A percentile compares a stretch with the other conserved stretches of the same genome.
Conservation (phyloP, 192 early-diverging fungal genomes). For the Coemansia sp. region DNA sequence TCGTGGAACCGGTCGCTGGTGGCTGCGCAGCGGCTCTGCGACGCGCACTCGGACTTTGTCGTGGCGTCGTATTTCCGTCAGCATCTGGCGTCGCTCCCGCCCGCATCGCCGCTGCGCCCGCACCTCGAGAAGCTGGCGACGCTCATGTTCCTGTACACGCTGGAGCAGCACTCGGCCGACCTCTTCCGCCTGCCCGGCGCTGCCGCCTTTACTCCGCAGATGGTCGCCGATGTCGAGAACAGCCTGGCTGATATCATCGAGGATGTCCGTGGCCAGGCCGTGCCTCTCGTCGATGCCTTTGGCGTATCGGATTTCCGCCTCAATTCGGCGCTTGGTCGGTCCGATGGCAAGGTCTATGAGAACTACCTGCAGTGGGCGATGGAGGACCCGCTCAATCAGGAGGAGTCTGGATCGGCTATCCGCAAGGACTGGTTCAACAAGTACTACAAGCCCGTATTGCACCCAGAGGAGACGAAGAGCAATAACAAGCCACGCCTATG, state of each 20-base stretch:
- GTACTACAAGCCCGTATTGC: conserved; percentile 48
- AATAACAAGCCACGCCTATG: conserved; percentile 21
- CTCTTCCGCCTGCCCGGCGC: conserved; percentile 65
- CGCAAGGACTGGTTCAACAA: conserved; percentile 47
- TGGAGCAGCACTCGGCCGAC: conserved; percentile 62
- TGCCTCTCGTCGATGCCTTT: conserved; percentile 82
- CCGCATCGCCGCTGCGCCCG: conserved; percentile 38
- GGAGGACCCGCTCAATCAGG: conserved; percentile 73
- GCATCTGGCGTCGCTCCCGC: conserved; percentile 46
- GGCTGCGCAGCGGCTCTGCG: conserved; percentile 71
- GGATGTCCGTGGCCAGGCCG: conserved; percentile 73
- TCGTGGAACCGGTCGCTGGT: conserved; percentile 79
- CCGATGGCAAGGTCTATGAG: conserved; percentile 83
- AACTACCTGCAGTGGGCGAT: conserved; percentile 74
- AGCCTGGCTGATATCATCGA: conserved; percentile 60
- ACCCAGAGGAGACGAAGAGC: conserved; percentile 20
- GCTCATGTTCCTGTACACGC: conserved; percentile 65
- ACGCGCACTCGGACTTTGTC: conserved; percentile 80
- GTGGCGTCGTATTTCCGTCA: conserved; percentile 74
- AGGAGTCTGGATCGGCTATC: conserved; percentile 23
- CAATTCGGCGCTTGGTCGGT: conserved; percentile 76
- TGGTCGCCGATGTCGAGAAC: conserved; percentile 58
- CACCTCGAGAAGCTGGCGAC: conserved; percentile 44
- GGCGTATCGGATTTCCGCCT: conserved; percentile 74
- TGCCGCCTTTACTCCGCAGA: conserved; percentile 59